phyloP scores from a whole-genome alignment of 2,329 filamentous ascomycete genomes.

The Diplodia corticola region DNA sequence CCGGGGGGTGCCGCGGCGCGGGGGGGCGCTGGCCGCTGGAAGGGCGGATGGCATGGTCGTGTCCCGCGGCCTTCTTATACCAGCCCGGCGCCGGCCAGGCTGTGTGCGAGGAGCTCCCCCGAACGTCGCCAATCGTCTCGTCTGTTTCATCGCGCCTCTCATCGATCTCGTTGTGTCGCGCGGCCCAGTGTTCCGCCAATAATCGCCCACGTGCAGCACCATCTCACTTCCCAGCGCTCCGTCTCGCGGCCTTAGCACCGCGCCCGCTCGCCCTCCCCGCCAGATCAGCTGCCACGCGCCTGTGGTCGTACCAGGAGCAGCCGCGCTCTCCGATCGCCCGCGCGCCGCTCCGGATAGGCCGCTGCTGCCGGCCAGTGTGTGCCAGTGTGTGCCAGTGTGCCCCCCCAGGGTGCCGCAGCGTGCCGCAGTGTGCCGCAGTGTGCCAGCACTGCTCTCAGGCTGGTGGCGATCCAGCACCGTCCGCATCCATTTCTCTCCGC shows the following conservation, averaged over 20 bases:
- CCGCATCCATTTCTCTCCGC: conserved; percentile 15
- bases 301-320: neutral
- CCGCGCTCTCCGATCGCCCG: conserved; percentile 11
- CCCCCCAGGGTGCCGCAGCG: too few species aligned
- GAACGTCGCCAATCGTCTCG: conserved; percentile 16
- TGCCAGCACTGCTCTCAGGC: neutral
- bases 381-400: too few species aligned
- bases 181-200: conserved; percentile 15
- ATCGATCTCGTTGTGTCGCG: conserved; percentile 13
- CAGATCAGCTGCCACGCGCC: conserved; percentile 20
- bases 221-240: neutral
- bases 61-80: conserved; percentile 14
- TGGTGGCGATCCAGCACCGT: neutral
- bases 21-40: neutral
- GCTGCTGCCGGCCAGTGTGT: neutral
- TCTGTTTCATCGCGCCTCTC: conserved; percentile 14
- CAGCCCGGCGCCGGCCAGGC: conserved; percentile 15
- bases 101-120: conserved; percentile 3
- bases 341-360: conserved; percentile 4
- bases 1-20: conserved; percentile 1
- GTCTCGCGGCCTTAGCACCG: conserved; percentile 11
- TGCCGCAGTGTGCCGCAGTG: too few species aligned
- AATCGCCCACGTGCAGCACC: conserved; percentile 3
- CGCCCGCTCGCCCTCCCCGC: neutral
- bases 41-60: conserved; percentile 1